phyloP scores from a whole-genome alignment of 1,139 yeast genomes.

The Hanseniaspora gamundiae region DNA sequence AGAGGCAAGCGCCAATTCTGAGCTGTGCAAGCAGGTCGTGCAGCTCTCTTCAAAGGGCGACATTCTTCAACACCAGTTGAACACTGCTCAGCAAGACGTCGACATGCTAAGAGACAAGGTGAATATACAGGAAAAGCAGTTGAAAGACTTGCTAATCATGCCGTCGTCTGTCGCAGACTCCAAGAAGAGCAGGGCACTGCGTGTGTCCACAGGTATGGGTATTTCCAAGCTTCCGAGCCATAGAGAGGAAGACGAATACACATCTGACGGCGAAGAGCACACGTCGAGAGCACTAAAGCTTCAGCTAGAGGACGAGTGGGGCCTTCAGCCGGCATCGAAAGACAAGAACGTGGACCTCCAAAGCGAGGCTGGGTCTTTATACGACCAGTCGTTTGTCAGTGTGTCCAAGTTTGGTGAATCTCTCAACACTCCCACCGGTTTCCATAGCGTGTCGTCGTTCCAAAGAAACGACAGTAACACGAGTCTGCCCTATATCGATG shows the following conservation, averaged over 20 bases:
- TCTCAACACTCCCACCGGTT: not conserved
- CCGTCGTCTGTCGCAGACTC: not conserved
- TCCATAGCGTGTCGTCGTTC: not conserved
- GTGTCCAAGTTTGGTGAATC: not conserved
- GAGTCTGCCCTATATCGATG: constrained; percentile 2
- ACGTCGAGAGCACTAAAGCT: constrained; percentile 1
- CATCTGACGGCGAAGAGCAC: not conserved
- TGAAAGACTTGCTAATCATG: not conserved
- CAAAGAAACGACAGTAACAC: not conserved
- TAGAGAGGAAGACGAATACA: not conserved
- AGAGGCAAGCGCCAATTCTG: not conserved
- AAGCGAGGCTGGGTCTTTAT: constrained; percentile 3
- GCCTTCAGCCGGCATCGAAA: constrained; percentile 3
- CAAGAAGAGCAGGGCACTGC: not conserved
- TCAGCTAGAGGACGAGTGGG: constrained; percentile 7
- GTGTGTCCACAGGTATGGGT: not conserved
- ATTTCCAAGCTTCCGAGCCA: not conserved
- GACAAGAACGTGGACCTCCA: not conserved
- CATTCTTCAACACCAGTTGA: not conserved
- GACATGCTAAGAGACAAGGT: not conserved
- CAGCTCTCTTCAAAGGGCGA: not conserved
- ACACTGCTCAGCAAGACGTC: not conserved
- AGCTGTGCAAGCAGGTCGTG: not conserved
- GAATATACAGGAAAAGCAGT: not conserved
- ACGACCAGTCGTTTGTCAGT: not conserved